These are phyloP conservation scores for Pseudonectria foliicola DNA, from an alignment of 2,329 filamentous ascomycete genomes.

Conservation along the genomic window DNA sequence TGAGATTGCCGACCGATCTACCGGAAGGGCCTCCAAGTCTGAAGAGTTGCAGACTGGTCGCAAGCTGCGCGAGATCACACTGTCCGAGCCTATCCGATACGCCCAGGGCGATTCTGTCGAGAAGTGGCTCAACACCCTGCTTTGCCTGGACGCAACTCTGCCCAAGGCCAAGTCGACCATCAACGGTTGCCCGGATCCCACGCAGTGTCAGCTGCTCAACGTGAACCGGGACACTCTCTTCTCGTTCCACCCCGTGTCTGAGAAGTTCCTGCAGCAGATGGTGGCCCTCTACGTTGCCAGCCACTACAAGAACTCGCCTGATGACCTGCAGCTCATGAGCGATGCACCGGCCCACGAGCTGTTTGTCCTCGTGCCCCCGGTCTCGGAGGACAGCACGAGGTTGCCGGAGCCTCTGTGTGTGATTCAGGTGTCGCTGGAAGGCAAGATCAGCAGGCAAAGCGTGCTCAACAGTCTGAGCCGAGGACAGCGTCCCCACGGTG, in stretches of 20 bases:
- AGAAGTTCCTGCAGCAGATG: constrained; percentile 97
- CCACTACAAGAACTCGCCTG: constrained; percentile 96
- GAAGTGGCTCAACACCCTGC: constrained; percentile 89
- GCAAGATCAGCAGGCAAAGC: constrained; percentile 87
- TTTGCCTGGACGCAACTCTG: constrained; percentile 89
- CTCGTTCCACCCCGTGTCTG: constrained; percentile 93
- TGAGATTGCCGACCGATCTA: constrained; percentile 69
- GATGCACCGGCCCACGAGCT: constrained; percentile 95
- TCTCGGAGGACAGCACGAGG: constrained; percentile 66
- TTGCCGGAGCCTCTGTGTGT: constrained; percentile 92
- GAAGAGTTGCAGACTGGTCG: constrained; percentile 60
- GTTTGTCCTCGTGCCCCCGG: constrained; percentile 85
- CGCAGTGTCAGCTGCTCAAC: constrained; percentile 82
- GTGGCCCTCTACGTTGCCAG: constrained; percentile 95
- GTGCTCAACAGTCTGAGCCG: constrained; percentile 84
- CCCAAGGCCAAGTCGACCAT: constrained; percentile 66
- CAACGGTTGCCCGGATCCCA: constrained; percentile 81
- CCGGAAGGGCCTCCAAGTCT: constrained; percentile 63
- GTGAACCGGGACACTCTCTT: constrained; percentile 97
- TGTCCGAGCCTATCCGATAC: constrained; percentile 92
- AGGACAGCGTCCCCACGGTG: constrained; percentile 81
- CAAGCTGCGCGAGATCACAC: constrained; percentile 82
- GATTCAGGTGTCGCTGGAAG: constrained; percentile 89
- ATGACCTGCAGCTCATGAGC: constrained; percentile 97
- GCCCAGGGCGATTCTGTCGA: constrained; percentile 85